Evolutionary conservation across 2,329 filamentous ascomycete species (phyloP).

Genomic region (Ophiostoma tasmaniense): DNA sequence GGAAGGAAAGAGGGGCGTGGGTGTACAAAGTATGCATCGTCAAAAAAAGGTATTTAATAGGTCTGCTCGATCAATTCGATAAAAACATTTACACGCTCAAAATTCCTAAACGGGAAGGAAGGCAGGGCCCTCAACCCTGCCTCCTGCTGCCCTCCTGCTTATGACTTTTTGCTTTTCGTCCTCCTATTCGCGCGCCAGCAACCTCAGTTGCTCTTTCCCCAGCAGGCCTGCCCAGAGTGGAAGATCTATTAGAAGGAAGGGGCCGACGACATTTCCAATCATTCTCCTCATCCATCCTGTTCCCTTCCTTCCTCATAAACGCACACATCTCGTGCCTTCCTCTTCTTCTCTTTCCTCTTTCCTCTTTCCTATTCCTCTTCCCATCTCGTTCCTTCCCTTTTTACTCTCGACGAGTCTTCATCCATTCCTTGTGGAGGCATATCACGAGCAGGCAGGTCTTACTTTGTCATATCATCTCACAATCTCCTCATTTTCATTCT

Average conservation of each 20-base stretch:
- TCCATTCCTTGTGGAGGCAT: slow-evolving; percentile 4
- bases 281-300: not conserved
- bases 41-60: not conserved
- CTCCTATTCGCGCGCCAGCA: not conserved
- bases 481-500: not conserved
- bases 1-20: slow-evolving; percentile 1
- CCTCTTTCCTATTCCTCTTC: slow-evolving; percentile 1
- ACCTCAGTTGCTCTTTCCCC: slow-evolving; percentile 10
- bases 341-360: not conserved
- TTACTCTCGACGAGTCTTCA: slow-evolving; percentile 3
- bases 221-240: not conserved
- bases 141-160: not conserved
- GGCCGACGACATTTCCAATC: slow-evolving; percentile 8
- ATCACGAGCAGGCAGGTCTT: slow-evolving; percentile 7
- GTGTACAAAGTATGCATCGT: not conserved
- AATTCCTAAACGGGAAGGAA: slow-evolving; percentile 7
- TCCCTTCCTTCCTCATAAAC: not conserved
- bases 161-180: not conserved
- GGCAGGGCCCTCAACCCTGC: not conserved
- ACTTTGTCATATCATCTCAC: not conserved
- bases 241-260: slow-evolving; percentile 15
- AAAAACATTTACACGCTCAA: not conserved
- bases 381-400: slow-evolving; percentile 1
- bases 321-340: not conserved
- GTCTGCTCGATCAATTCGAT: not conserved